Percentiles rank a stretch among this genome's conserved stretches.
Conservation (phyloP, 805 yeast species). For the Sugiyamaella chiloensis region DNA sequence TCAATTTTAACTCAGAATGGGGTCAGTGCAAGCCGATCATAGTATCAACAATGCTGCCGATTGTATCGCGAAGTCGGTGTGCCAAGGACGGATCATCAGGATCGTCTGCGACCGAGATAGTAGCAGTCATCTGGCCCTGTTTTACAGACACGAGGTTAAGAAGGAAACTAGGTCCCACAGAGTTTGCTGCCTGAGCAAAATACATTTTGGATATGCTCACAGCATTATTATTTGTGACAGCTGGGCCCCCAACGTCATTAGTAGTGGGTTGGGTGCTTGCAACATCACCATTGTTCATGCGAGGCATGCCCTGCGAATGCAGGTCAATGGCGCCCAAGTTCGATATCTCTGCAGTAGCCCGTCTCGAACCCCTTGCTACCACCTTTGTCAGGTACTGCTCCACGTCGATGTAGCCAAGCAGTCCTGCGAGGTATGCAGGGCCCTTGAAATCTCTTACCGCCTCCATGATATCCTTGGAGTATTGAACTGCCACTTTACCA, state of each 20-base stretch:
- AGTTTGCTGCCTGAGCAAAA: slow-evolving; percentile 19
- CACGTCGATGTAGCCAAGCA: slow-evolving; percentile 16
- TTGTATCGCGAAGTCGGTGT: neutral
- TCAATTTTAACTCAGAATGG: neutral
- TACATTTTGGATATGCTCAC: slow-evolving; percentile 9
- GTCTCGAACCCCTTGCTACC: slow-evolving; percentile 7
- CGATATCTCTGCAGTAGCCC: slow-evolving; percentile 19
- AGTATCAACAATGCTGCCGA: neutral
- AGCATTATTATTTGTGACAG: neutral
- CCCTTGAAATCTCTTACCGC: neutral
- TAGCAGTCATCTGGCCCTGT: slow-evolving; percentile 13
- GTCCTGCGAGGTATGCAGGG: slow-evolving; percentile 11
- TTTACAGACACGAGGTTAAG: slow-evolving; percentile 16
- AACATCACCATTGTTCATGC: neutral
- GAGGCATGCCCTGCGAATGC: too few relatives aligned
- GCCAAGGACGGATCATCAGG: slow-evolving; percentile 7
- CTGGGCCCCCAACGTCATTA: neutral
- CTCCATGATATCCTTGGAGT: neutral
- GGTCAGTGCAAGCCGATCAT: neutral
- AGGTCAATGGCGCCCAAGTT: slow-evolving; percentile 19
- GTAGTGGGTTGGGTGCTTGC: too few relatives aligned
- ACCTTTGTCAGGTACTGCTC: slow-evolving; percentile 9
- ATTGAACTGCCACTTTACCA: neutral
- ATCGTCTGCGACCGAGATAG: slow-evolving; percentile 16
- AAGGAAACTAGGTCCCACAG: slow-evolving; percentile 15